Base-by-base conservation (phyloP, 768 basidiomycete species). In the Mycena chlorophos region DNA sequence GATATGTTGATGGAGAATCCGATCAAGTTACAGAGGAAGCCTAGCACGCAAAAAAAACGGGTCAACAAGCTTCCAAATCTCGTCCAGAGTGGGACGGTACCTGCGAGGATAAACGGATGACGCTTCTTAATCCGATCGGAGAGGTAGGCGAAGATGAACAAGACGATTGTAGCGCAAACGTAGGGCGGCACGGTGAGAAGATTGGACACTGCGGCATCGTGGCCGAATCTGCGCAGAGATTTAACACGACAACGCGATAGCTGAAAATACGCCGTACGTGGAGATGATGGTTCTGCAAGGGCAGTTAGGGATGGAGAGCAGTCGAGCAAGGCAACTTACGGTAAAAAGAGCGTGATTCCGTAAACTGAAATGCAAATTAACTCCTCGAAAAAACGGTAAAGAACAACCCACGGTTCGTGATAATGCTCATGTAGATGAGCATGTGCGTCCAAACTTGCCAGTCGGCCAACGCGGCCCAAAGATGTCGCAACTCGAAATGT, bases 121-220 rank as follows among this genome's bases (percentile, higher is more conserved):
- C 87, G 82, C 54, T 76, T 70, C 60, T 75, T 70, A 22, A 78
- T 53, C 52, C 73, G 79, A 65, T 89, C 88, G 28, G 87, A 87
- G 62, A 71, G 81, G 58, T 80, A 70, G 0, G 84, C 83, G 56
- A 82, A 83, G 23, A 71, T 37, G 47, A 82, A 74, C 20, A 85
- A 68, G 2, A 77, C 57, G n/a, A 82, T 74, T 0, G 86, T 23
- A 26, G 23, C 14, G 54, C 55, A 46, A 25, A 57, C 66, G 61
- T 87, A 88, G 6, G 86, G 85, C 2, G 87, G 87, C 0, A 88
- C 80, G 2, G 86, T 86, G 37, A 89, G 75, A 3, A 89, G 73
- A 61, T 88, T 85, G 51, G 80, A 83, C 51, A 85, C 73, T 0
- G 84, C 70, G 3, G 80, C 66, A 3, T 76, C 66, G 64, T 82